A percentile compares a stretch with the other conserved stretches of the same genome.
Conservation (phyloP, 2,329 filamentous ascomycete species). For the Ascochyta rabiei region DNA sequence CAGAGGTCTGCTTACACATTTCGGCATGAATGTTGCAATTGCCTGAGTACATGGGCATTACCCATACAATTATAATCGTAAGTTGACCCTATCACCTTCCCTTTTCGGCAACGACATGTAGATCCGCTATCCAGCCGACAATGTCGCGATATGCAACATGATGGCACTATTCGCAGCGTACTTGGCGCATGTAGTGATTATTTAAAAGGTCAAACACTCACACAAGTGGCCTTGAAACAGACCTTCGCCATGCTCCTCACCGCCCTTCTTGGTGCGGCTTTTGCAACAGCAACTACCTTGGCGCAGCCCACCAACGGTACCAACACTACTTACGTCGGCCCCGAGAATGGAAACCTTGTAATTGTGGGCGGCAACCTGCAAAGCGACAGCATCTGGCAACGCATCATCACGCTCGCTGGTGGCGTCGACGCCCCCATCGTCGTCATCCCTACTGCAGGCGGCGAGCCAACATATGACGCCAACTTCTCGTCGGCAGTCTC, state of each 20-base stretch:
- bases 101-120: background rate
- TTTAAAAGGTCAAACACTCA: background rate
- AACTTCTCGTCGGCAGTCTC: conserved; percentile 28
- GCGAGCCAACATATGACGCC: conserved; percentile 26
- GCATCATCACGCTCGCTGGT: conserved; percentile 34
- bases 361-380: conserved; percentile 35
- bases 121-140: conserved; percentile 3
- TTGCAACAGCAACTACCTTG: conserved; percentile 10
- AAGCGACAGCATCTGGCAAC: conserved; percentile 31
- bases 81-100: conserved; percentile 7
- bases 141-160: conserved; percentile 14
- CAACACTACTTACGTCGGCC: conserved; percentile 29
- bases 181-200: background rate
- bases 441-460: conserved; percentile 33
- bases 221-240: background rate
- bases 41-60: too few relatives aligned
- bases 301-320: conserved; percentile 20
- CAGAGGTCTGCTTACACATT: too few relatives aligned
- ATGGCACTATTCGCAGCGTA: conserved; percentile 2
- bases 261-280: conserved; percentile 2
- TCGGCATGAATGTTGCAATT: too few relatives aligned
- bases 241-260: conserved; percentile 16
- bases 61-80: background rate
- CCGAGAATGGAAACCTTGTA: conserved; percentile 31
- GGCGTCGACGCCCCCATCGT: conserved; percentile 29